These are phyloP conservation scores for Cadophora luteo-olivacea DNA, from an alignment of 2,329 filamentous ascomycete species.

Conservation along the genomic window DNA sequence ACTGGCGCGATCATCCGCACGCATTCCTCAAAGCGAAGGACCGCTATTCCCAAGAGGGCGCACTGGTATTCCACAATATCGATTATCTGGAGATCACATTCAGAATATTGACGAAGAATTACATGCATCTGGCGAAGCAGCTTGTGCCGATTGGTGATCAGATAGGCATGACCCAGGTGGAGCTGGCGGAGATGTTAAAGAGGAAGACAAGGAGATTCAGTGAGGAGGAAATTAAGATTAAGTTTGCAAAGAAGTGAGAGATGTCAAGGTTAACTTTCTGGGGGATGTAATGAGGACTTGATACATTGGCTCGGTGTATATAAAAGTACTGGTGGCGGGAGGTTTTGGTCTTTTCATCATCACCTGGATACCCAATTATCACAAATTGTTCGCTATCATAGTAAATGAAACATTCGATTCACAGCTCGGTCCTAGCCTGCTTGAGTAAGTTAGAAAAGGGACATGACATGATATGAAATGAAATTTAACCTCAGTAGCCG, in stretches of 20 bases:
- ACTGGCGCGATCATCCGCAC: slow-evolving; percentile 82
- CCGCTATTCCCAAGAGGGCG: slow-evolving; percentile 69
- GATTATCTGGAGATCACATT: slow-evolving; percentile 81
- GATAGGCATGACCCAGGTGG: slow-evolving; percentile 67
- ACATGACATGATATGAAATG: background rate
- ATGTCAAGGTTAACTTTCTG: background rate
- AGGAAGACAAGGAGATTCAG: slow-evolving; percentile 70
- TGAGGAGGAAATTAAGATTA: slow-evolving; percentile 66
- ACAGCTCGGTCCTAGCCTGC: background rate
- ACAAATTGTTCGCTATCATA: background rate
- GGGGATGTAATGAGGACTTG: background rate
- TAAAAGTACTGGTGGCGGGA: background rate
- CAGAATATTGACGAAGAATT: slow-evolving; percentile 73
- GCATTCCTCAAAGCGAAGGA: slow-evolving; percentile 75
- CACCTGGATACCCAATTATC: background rate
- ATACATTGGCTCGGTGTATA: no score
- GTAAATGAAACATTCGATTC: background rate
- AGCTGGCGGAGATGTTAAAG: slow-evolving; percentile 67
- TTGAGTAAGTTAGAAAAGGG: no score
- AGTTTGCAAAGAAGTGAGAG: slow-evolving; percentile 47
- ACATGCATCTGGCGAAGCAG: slow-evolving; percentile 70
- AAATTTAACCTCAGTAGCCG: no score
- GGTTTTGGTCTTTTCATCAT: background rate
- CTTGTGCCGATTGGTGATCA: slow-evolving; percentile 78
- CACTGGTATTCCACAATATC: slow-evolving; percentile 81